Percentiles rank a stretch among this genome's conserved stretches.
Evolutionary conservation across 257 asterid species (phyloP).

Genomic region (Solanum bulbocastanum): DNA sequence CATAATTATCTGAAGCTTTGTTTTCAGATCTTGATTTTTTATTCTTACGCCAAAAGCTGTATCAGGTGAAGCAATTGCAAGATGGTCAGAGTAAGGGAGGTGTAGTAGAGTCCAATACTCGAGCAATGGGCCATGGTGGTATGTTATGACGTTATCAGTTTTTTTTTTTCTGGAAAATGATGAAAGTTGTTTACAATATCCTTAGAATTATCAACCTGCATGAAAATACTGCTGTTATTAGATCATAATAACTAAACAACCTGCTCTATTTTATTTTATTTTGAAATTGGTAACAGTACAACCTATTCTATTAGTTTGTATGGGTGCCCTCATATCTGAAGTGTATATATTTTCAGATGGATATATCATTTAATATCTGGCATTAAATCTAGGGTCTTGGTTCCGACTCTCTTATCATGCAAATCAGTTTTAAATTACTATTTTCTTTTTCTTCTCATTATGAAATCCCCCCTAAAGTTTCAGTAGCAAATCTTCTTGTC

Average conservation of each 20-base stretch:
- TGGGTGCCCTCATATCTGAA: background rate
- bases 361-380: background rate
- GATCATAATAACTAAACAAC: background rate
- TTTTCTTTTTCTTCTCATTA: background rate
- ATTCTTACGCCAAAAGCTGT: constrained; percentile 9
- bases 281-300: background rate
- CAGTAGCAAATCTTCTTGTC: background rate
- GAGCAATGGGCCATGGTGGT: constrained; percentile 12
- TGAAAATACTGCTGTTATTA: background rate
- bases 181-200: background rate
- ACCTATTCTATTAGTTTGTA: background rate
- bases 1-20: background rate
- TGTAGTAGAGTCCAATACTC: background rate
- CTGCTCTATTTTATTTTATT: background rate
- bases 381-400: background rate
- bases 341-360: background rate
- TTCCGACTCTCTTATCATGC: background rate
- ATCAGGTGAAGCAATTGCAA: constrained; percentile 31
- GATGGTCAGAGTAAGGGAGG: constrained; percentile 23
- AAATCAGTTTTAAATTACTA: background rate
- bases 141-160: background rate
- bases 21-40: background rate
- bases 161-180: background rate
- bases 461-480: background rate
- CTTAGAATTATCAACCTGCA: background rate